These are phyloP conservation scores for Myotisia sp. DNA, from an alignment of 2,329 filamentous ascomycete species.

Conservation along the genomic window DNA sequence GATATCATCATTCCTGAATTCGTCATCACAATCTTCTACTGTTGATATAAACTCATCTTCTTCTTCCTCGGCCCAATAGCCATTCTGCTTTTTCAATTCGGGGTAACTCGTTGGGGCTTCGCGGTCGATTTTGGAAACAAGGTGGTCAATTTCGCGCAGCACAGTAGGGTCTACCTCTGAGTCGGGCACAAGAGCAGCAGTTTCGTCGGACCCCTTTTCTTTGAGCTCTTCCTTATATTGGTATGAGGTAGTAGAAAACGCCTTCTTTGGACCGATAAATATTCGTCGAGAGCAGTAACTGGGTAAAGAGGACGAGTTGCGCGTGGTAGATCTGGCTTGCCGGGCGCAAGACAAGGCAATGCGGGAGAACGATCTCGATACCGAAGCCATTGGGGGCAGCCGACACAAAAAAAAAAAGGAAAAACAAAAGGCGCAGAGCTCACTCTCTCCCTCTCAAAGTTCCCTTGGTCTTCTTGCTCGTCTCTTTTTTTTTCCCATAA, in stretches of 20 bases:
- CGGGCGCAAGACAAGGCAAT: slow-evolving; percentile 21
- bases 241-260: too few relatives aligned
- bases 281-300: slow-evolving; percentile 7
- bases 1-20: slow-evolving; percentile 36
- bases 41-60: slow-evolving; percentile 27
- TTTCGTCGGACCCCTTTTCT: not conserved
- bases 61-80: slow-evolving; percentile 33
- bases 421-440: not conserved
- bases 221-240: slow-evolving; percentile 7
- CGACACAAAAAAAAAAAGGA: slow-evolving; percentile 1
- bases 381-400: slow-evolving; percentile 25
- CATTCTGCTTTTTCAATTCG: slow-evolving; percentile 16
- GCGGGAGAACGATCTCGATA: slow-evolving; percentile 26
- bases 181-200: not conserved
- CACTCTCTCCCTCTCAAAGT: not conserved
- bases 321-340: slow-evolving; percentile 14
- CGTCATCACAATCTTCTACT: slow-evolving; percentile 41
- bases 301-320: not conserved
- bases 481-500: not conserved
- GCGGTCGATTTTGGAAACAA: slow-evolving; percentile 21
- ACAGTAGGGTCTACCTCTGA: not conserved
- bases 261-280: too few relatives aligned
- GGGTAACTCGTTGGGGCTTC: slow-evolving; percentile 19
- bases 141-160: slow-evolving; percentile 16
- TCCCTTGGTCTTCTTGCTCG: slow-evolving; percentile 3